These are phyloP conservation scores for Chimonanthus praecox DNA, from an alignment of 164 flowering plant species.

Conservation along the genomic window DNA sequence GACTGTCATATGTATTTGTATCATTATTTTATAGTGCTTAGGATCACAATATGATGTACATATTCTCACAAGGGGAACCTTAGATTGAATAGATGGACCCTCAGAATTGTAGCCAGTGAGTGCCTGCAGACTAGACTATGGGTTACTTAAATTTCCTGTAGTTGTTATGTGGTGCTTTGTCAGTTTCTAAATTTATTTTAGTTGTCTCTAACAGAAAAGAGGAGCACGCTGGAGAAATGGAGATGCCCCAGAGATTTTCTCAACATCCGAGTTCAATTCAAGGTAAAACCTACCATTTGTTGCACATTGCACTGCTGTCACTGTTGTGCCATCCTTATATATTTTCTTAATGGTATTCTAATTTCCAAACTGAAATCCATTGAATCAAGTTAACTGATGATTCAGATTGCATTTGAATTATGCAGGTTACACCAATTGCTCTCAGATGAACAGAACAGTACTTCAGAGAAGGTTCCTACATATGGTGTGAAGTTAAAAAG, in stretches of 20 bases:
- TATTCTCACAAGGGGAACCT: no score
- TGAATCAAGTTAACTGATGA: conserved; percentile 8
- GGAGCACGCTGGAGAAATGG: conserved; percentile 69
- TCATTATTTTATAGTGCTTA: no score
- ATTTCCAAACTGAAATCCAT: neutral
- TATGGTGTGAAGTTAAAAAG: conserved; percentile 68
- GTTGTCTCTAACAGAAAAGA: conserved; percentile 50
- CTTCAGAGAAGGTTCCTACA: conserved; percentile 37
- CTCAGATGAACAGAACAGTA: conserved; percentile 56
- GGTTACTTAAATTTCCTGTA: neutral
- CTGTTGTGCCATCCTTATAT: neutral
- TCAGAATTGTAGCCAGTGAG: neutral
- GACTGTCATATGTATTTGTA: no score
- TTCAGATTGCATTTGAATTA: conserved; percentile 9
- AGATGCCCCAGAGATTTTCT: conserved; percentile 50
- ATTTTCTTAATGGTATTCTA: neutral
- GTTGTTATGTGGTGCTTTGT: neutral
- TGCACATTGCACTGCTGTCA: neutral
- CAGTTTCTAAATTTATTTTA: neutral
- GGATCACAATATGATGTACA: no score
- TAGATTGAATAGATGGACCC: no score
- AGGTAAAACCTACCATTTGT: conserved; percentile 43
- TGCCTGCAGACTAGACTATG: neutral
- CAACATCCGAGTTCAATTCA: conserved; percentile 49
- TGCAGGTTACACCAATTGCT: conserved; percentile 74